These are phyloP conservation scores for Neocatenulostroma microsporum DNA, from an alignment of 2,329 filamentous ascomycete species.

Conservation along the genomic window DNA sequence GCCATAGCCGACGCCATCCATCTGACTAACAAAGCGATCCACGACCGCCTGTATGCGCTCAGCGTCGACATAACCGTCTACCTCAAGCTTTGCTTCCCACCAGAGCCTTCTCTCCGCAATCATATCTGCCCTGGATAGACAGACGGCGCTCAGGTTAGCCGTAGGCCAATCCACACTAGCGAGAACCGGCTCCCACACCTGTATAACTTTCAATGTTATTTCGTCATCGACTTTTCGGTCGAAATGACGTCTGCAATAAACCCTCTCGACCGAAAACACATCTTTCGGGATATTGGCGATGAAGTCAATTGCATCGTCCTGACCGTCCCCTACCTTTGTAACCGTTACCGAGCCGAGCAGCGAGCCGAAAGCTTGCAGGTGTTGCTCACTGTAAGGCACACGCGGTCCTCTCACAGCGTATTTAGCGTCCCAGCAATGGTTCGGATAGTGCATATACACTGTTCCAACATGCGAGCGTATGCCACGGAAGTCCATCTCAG, in stretches of 20 bases:
- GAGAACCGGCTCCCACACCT: constrained; percentile 6
- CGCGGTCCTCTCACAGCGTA: constrained; percentile 7
- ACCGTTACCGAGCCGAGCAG: too few species aligned
- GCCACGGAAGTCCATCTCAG: neutral
- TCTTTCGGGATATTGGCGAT: constrained; percentile 8
- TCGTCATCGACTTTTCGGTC: constrained; percentile 5
- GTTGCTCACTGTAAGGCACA: too few species aligned
- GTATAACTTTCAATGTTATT: too few species aligned
- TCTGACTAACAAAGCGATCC: constrained; percentile 11
- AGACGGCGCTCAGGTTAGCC: constrained; percentile 10
- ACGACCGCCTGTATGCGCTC: constrained; percentile 7
- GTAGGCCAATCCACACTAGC: constrained; percentile 1
- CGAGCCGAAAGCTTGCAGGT: too few species aligned
- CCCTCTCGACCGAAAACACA: constrained; percentile 9
- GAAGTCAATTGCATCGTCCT: constrained; percentile 3
- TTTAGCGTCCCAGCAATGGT: constrained; percentile 16
- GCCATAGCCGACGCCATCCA: constrained; percentile 16
- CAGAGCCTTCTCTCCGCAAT: constrained; percentile 11
- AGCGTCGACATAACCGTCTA: constrained; percentile 3
- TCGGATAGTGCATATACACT: constrained; percentile 17
- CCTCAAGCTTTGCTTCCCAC: constrained; percentile 16
- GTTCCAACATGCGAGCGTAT: constrained; percentile 1
- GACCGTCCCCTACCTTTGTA: too few species aligned
- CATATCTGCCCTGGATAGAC: constrained; percentile 3
- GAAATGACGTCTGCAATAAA: constrained; percentile 13